Base-by-base conservation (phyloP, 768 basidiomycete species). In the Floccularia luteovirens region DNA sequence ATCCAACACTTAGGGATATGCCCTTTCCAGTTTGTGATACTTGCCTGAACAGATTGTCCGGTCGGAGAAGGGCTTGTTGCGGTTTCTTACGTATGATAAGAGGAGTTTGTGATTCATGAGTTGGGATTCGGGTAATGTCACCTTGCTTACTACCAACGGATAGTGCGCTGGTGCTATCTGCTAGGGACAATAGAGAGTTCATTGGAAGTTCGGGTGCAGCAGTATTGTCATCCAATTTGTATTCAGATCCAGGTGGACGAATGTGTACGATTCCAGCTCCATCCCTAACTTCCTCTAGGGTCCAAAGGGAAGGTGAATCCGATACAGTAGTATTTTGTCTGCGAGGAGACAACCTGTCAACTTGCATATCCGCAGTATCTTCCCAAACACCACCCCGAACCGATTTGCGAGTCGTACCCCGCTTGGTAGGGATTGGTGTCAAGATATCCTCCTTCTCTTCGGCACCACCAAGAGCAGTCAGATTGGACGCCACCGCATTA, bases 401-500 rank as follows among this genome's bases (percentile, higher is more conserved):
- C 14, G 27, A 28, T 14, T 28, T 28, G 10, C 27, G 27, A 8
- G 27, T 28, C 10, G 27, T 28, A 8, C 27, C 32, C 31, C 31
- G 16, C 28, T 32, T 46, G 8, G 41, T 44, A 22, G 48, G 48
- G 23, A 23, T 21, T 24, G 35, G 34, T 10, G 48, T 44, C 12
- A 48, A 31, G 17, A 24, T 46, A 31, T 41, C 45, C 13, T 21
- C 27, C 30, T 8, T 43, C 19, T 43, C 28, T 20, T 42, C 40
- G 8, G 27, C 36, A 17, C 14, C 22, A 10, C 37, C 24, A 22
- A 17, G 43, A 24, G 37, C 38, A n/a, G 61, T 47, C 20, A 72
- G 47, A 45, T 55, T 67, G n/a, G 67, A 60, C 28, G 71, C 66
- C 36, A 77, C 69, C 1, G 67, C 60, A 47, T 69, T 72, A 48